phyloP scores from a whole-genome alignment of 495 filamentous ascomycete genomes.

The Pyronema omphalodes region DNA sequence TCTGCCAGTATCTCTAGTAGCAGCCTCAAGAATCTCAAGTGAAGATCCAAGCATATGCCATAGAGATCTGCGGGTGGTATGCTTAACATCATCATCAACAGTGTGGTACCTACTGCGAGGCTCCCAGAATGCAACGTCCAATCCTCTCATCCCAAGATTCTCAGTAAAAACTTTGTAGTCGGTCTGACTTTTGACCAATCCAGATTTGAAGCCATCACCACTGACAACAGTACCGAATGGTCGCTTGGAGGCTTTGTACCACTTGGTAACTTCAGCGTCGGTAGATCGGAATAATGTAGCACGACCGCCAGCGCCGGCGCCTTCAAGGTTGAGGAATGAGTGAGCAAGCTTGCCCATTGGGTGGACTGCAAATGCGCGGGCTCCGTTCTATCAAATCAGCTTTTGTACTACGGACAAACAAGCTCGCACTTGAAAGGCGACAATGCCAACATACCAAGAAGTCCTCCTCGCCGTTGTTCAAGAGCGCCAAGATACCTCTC shows the following conservation, averaged over 20 bases:
- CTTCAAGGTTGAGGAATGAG: slow-evolving; percentile 86
- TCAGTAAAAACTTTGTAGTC: slow-evolving; percentile 77
- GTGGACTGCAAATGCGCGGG: slow-evolving; percentile 65
- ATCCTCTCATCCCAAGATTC: slow-evolving; percentile 63
- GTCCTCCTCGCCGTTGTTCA: slow-evolving; percentile 96
- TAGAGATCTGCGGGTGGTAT: slow-evolving; percentile 52
- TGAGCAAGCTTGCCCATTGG: slow-evolving; percentile 42
- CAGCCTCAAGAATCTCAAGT: slow-evolving; percentile 46
- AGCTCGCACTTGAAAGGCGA: background rate
- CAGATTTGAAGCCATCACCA: slow-evolving; percentile 63
- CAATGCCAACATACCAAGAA: slow-evolving; percentile 33
- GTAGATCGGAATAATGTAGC: slow-evolving; percentile 74
- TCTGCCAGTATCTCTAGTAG: slow-evolving; percentile 50
- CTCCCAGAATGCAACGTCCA: slow-evolving; percentile 81
- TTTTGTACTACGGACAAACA: background rate
- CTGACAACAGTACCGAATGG: slow-evolving; percentile 72
- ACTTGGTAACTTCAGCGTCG: slow-evolving; percentile 67
- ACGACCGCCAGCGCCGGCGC: slow-evolving; percentile 80
- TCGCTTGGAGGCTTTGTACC: slow-evolving; percentile 48
- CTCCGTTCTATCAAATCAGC: slow-evolving; percentile 40
- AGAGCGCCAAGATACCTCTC: slow-evolving; percentile 60
- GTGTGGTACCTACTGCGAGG: slow-evolving; percentile 84
- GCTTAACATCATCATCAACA: slow-evolving; percentile 63
- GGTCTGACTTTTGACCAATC: slow-evolving; percentile 64
- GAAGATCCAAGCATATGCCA: slow-evolving; percentile 90